Evolutionary conservation across 1,139 yeast species (phyloP), one percentile per base, ranked within the genome.

Genomic region (Taphrina confusa): DNA sequence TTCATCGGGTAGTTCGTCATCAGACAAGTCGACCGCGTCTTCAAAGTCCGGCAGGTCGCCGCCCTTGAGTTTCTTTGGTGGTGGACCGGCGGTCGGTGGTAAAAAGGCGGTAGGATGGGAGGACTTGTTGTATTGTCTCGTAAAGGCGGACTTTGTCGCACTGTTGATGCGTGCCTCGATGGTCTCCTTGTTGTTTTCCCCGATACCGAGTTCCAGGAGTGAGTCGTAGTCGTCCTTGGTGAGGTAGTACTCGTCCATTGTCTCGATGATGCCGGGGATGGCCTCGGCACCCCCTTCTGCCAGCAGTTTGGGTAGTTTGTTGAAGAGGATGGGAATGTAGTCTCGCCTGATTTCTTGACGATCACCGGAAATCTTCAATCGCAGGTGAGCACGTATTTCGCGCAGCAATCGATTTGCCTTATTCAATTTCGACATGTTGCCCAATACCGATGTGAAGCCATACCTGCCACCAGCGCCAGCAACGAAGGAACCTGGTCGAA

Each of bases 161-260:
- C 96, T 80, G 11, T 92, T 82, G 3, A 94, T 78, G 66, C 81
- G 79, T 71, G 87, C 87, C 36, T 82, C 80, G 27, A 67, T 63
- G 30, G 64, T 66, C 37, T 70, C 74, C 27, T 72, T 68, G 27
- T 33, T n/a, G 63, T 72, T 70, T 31, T 76, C 73, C 1, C 75
- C 74, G 14, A 90, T 84, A 22, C 89, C 85, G 65, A 90, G 81
- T 64, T 90, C 97, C 78, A 88, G 76, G 18, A 94, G 75, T 30
- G 80, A 80, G 68, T 91, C 97, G 90, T 95, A 92, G 72, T 92
- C 97, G 62, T 91, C 96, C 68, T 82, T 85, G 9, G 95, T 87
- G 46, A 94, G 72, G 69, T 81, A 92, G 71, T 94, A 92, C 36
- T 82, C 77, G 72, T 92, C 98, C 87, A 92, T 80, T 1, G 82